Evolutionary conservation across 176 grass and related monocot genomes (phyloP).

Genomic region (Secale cereale): DNA sequence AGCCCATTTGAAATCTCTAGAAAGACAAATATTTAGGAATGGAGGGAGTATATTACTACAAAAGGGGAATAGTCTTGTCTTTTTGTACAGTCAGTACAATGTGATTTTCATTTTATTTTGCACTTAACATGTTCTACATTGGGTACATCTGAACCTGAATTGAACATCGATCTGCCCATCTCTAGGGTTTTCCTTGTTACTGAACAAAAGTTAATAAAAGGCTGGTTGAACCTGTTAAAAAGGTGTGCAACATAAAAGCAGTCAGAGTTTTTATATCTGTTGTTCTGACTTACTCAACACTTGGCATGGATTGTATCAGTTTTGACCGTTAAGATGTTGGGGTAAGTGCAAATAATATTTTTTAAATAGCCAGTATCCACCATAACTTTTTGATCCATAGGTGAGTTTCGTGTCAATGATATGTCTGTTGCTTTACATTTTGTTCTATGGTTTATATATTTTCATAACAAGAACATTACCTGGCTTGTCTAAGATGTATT

Average conservation of each 20-base stretch:
- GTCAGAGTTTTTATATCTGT: constrained; percentile 7
- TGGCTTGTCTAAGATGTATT: constrained; percentile 6
- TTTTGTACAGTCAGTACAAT: neutral
- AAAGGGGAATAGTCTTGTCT: neutral
- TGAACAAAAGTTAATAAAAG: neutral
- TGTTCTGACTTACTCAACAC: neutral
- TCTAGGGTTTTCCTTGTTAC: neutral
- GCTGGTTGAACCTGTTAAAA: neutral
- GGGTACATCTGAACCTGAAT: neutral
- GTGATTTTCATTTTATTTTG: neutral
- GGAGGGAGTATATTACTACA: neutral
- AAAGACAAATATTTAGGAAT: too few species aligned
- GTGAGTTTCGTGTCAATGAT: neutral
- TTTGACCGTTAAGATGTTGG: neutral
- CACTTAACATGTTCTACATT: neutral
- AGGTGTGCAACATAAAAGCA: neutral
- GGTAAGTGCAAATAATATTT: neutral
- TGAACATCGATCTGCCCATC: neutral
- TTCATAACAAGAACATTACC: neutral
- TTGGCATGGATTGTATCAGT: neutral
- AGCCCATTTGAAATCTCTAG: too few species aligned
- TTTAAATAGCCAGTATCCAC: neutral
- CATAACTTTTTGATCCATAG: neutral
- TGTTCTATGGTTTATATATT: constrained; percentile 5
- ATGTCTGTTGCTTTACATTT: constrained; percentile 17